Percentiles rank a stretch among this genome's conserved stretches.
These are phyloP conservation scores for Fusarium temperatum DNA, from an alignment of 2,329 filamentous ascomycete species.

Conservation along the genomic window DNA sequence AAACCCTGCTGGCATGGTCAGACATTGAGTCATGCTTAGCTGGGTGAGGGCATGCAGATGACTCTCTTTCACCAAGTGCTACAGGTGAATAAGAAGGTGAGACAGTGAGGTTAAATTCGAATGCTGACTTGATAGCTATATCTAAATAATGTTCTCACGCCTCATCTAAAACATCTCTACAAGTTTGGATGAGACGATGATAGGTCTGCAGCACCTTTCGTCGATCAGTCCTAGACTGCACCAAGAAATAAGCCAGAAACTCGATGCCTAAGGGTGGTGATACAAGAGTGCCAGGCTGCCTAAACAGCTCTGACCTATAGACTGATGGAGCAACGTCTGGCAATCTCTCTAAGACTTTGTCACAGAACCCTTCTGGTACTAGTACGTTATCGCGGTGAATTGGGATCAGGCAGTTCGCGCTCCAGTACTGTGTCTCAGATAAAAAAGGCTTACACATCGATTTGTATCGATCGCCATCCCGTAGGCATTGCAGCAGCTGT, in stretches of 20 bases:
- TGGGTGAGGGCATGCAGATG: not conserved
- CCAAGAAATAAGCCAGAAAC: not conserved
- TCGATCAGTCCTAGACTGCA: not conserved
- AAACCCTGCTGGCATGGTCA: not conserved
- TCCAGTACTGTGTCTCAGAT: not conserved
- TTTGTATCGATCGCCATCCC: not conserved
- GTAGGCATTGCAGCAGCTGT: not conserved
- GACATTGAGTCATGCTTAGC: not conserved
- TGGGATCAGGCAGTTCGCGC: not conserved
- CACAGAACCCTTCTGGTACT: not conserved
- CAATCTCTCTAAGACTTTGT: not conserved
- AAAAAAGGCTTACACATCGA: not conserved
- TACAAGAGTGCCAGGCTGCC: not conserved
- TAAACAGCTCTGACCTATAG: not conserved
- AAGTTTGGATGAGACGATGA: not conserved
- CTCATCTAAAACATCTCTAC: not conserved
- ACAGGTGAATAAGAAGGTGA: not conserved
- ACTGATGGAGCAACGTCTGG: not conserved
- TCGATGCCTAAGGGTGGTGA: not conserved
- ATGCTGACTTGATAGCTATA: accelerated
- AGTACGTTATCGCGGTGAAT: not conserved
- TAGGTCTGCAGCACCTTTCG: not conserved
- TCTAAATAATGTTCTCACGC: not conserved
- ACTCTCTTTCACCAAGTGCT: not conserved
- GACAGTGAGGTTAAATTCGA: not conserved